These are phyloP conservation scores for Pestalotiopsis sp. DNA, from an alignment of 2,329 filamentous ascomycete species.

Conservation along the genomic window DNA sequence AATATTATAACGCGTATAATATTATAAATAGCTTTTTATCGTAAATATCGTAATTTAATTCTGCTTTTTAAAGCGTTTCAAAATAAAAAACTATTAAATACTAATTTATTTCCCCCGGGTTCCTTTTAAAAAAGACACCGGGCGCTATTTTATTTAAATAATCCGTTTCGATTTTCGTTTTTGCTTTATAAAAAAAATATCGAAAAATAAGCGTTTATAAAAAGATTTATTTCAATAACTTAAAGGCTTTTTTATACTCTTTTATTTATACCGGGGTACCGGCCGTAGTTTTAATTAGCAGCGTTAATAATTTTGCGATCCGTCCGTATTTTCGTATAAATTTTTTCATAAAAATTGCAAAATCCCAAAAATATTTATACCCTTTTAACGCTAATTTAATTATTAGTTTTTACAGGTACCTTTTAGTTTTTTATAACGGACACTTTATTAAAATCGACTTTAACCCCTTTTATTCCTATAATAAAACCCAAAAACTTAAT, in stretches of 20 bases:
- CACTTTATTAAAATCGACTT: not conserved
- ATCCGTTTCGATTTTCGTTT: not conserved
- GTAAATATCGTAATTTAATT: not conserved
- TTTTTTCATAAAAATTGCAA: slow-evolving; percentile 11
- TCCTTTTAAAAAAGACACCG: not conserved
- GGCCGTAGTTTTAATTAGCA: not conserved
- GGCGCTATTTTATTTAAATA: not conserved
- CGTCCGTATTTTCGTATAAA: slow-evolving; percentile 9
- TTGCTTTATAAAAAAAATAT: not conserved
- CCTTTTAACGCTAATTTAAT: not conserved
- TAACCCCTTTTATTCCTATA: not conserved
- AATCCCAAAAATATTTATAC: slow-evolving; percentile 8
- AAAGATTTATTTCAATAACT: not conserved
- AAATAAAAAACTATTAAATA: not conserved
- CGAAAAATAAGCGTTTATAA: not conserved
- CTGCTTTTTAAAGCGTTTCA: not conserved
- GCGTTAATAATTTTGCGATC: slow-evolving; percentile 4
- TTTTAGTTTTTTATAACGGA: slow-evolving; percentile 9
- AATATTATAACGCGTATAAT: not conserved
- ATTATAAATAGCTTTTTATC: not conserved
- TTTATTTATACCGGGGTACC: not conserved
- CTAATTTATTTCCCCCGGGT: not conserved
- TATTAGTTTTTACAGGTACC: not conserved
- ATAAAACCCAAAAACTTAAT: not conserved
- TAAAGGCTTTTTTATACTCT: not conserved